Evolutionary conservation across 495 filamentous ascomycete species (phyloP), one percentile per base, ranked within the genome.

Genomic region (Daldinia grandis): DNA sequence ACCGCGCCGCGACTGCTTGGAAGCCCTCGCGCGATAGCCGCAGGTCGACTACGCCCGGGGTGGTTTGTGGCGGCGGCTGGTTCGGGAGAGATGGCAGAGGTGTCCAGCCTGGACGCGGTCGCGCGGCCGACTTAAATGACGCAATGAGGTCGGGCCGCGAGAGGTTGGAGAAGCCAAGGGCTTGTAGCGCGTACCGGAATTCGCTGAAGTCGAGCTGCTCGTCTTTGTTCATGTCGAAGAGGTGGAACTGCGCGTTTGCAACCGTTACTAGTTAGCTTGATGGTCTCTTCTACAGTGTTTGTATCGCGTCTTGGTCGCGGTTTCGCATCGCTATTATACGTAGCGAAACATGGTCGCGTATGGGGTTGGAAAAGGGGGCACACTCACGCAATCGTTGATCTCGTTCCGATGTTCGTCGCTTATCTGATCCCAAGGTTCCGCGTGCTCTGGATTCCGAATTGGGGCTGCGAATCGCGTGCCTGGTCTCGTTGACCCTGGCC

Each of bases 151-250:
- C 93, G 71, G 88, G 79, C 81, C 96, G 96, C 28, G 91, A 87
- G 47, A 93, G 50, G 69, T 68, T 87, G 59, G 93, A 94, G 86
- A 98, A 98, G 71, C 95, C 95, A 15, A 98, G 89, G 6, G 95
- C 95, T 82, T 96, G 95, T 77, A 98, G 93, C 66, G 95, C 93
- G 83, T 98, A 96, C 83, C 95, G 94, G 78, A 98, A 92, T 80
- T 98, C 95, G 80, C 97, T 94, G 87, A 97, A 98, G 80, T 97
- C 94, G 71, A 98, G 93, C 74, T 92, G 87, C 58, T 88, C 86
- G 83, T 98, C 94, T 81, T 95, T 94, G 86, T 98, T 95, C 64
- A 97, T 91, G 80, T 98, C 95, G 84, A 98, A 98, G 77, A 98
- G 91, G 60, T 88, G 89, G 82, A 98, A 98, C 94, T 98, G 65